These are phyloP conservation scores for Jamesozyma lodderae DNA, from an alignment of 805 yeast genomes.

Conservation along the genomic window DNA sequence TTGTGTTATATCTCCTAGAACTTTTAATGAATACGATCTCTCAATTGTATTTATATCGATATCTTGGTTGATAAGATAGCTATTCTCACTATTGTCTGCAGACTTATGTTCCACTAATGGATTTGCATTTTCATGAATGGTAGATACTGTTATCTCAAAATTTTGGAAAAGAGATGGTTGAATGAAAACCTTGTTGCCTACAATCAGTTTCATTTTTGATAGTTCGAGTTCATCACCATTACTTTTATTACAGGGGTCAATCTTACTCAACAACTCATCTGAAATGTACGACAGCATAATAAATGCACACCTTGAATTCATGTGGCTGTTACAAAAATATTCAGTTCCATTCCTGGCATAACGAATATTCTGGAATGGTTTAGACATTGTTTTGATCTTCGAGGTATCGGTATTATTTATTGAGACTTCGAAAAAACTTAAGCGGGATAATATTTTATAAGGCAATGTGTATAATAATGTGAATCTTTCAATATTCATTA, in stretches of 20 bases:
- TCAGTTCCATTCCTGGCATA: constrained; percentile 29
- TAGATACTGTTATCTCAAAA: constrained; percentile 45
- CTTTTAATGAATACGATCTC: constrained; percentile 31
- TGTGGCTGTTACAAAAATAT: constrained; percentile 31
- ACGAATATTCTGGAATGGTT: constrained; percentile 22
- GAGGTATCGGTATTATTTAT: background rate
- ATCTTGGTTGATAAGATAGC: no score
- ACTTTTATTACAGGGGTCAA: no score
- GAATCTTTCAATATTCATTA: background rate
- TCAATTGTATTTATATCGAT: constrained; percentile 6
- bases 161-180: constrained; percentile 56
- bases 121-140: no score
- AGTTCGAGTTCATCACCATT: background rate
- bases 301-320: constrained; percentile 35
- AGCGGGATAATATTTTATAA: background rate
- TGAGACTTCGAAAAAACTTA: background rate
- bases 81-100: no score
- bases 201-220: constrained; percentile 8
- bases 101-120: no score
- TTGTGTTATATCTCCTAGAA: constrained; percentile 32
- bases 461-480: background rate
- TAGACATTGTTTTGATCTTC: background rate
- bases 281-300: constrained; percentile 45
- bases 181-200: constrained; percentile 21
- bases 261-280: constrained; percentile 48